These are phyloP conservation scores for Erucastrum elatum DNA, from an alignment of 345 rosid species.

Conservation along the genomic window DNA sequence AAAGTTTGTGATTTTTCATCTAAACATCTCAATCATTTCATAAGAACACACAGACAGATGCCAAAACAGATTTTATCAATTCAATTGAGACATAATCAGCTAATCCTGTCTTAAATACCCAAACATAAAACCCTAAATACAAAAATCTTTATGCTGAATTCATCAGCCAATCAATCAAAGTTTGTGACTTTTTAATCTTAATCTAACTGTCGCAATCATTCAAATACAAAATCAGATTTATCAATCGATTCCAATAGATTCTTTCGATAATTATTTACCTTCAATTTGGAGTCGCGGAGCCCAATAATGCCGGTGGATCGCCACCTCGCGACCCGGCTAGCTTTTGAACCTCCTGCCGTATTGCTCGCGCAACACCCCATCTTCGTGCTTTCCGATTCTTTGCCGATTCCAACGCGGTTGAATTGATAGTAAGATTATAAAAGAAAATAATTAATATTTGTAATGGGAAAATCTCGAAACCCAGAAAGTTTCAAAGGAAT, in stretches of 20 bases:
- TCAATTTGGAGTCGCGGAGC: conserved; percentile 86
- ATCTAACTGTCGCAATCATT: conserved; percentile 6
- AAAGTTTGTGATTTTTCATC: conserved; percentile 13
- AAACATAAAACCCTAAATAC: background rate
- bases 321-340: conserved; percentile 71
- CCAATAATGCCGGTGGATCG: conserved; percentile 96
- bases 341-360: conserved; percentile 67
- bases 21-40: conserved; percentile 1
- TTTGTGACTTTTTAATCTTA: background rate
- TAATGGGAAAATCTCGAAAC: conserved; percentile 7
- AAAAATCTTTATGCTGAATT: background rate
- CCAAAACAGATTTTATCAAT: background rate
- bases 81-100: background rate
- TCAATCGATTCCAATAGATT: conserved; percentile 13
- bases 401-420: background rate
- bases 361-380: conserved; percentile 90
- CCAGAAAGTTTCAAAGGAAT: conserved; percentile 31
- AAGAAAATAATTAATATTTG: background rate
- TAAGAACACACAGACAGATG: background rate
- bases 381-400: conserved; percentile 27
- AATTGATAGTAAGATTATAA: background rate
- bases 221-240: background rate
- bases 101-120: too few species aligned
- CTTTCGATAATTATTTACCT: too few species aligned
- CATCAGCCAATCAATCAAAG: background rate